phyloP scores from a whole-genome alignment of 306 rosid species.

The Fagus crenata region DNA sequence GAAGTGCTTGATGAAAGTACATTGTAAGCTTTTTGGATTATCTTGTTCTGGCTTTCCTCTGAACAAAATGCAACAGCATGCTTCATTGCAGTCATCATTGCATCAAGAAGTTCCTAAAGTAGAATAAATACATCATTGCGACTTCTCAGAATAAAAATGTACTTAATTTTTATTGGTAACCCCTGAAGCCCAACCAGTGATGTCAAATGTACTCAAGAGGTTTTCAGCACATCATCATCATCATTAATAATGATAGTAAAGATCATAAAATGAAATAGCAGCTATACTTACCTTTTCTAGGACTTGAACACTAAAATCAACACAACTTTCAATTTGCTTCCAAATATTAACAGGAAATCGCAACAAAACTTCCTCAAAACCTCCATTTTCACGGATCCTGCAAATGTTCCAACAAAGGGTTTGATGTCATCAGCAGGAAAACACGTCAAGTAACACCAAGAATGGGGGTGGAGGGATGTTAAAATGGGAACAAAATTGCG shows the following conservation, averaged over 20 bases:
- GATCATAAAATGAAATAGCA: slow-evolving; percentile 20
- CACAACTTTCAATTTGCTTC: slow-evolving; percentile 56
- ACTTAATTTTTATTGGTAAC: background rate
- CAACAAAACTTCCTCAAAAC: slow-evolving; percentile 58
- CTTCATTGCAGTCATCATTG: slow-evolving; percentile 67
- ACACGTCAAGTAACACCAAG: slow-evolving; percentile 10
- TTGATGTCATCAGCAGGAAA: slow-evolving; percentile 29
- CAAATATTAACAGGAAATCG: slow-evolving; percentile 64
- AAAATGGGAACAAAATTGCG: background rate
- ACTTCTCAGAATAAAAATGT: slow-evolving; percentile 15
- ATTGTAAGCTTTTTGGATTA: slow-evolving; percentile 62
- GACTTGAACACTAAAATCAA: slow-evolving; percentile 32
- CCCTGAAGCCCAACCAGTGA: background rate
- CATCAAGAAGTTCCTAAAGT: slow-evolving; percentile 72
- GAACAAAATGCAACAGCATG: slow-evolving; percentile 68
- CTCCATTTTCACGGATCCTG: slow-evolving; percentile 69
- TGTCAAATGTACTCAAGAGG: slow-evolving; percentile 23
- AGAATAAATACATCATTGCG: slow-evolving; percentile 31
- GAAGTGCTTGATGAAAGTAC: slow-evolving; percentile 54
- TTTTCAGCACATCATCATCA: slow-evolving; percentile 1
- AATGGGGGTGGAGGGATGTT: background rate
- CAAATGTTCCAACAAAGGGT: slow-evolving; percentile 34
- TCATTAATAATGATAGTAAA: slow-evolving; percentile 4
- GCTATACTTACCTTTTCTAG: slow-evolving; percentile 54
- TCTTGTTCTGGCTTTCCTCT: slow-evolving; percentile 60